phyloP scores from a whole-genome alignment of 2,329 filamentous ascomycete species.

The Pestalotiopsis sp. region DNA sequence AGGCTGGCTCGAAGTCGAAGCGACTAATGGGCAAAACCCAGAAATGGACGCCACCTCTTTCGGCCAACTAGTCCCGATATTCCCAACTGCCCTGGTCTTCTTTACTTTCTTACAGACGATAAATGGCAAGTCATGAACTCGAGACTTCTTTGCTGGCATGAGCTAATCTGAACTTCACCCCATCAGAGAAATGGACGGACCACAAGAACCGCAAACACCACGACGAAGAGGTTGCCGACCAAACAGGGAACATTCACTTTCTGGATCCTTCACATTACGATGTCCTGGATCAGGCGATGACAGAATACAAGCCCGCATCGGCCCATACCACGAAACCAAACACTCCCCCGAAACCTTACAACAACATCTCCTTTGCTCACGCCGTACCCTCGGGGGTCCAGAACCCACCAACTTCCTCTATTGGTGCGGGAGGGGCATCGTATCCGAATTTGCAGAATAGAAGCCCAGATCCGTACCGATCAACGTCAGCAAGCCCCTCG shows the following conservation, averaged over 20 bases:
- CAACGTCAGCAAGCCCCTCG: background rate
- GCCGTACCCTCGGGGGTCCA: background rate
- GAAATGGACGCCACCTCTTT: slow-evolving; percentile 35
- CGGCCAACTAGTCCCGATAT: slow-evolving; percentile 37
- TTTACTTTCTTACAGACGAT: slow-evolving; percentile 33
- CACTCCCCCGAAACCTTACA: background rate
- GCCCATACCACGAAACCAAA: background rate
- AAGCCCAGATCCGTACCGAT: background rate
- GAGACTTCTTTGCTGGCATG: background rate
- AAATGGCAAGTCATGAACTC: slow-evolving; percentile 21
- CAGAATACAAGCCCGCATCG: background rate
- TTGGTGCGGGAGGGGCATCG: background rate
- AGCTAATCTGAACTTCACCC: background rate
- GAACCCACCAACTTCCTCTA: background rate
- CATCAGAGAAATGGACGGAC: slow-evolving; percentile 21
- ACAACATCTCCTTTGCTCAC: background rate
- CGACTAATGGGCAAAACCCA: slow-evolving; percentile 19
- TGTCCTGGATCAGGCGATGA: background rate
- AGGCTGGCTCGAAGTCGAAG: slow-evolving; percentile 21
- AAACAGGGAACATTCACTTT: slow-evolving; percentile 11
- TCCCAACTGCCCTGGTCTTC: slow-evolving; percentile 29
- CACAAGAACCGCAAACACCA: slow-evolving; percentile 17
- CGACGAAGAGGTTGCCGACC: slow-evolving; percentile 15
- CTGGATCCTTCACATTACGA: slow-evolving; percentile 2
- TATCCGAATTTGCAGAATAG: too few relatives aligned